Conservation (phyloP, 2,329 filamentous ascomycete genomes). For the Cladosporium sp. region DNA sequence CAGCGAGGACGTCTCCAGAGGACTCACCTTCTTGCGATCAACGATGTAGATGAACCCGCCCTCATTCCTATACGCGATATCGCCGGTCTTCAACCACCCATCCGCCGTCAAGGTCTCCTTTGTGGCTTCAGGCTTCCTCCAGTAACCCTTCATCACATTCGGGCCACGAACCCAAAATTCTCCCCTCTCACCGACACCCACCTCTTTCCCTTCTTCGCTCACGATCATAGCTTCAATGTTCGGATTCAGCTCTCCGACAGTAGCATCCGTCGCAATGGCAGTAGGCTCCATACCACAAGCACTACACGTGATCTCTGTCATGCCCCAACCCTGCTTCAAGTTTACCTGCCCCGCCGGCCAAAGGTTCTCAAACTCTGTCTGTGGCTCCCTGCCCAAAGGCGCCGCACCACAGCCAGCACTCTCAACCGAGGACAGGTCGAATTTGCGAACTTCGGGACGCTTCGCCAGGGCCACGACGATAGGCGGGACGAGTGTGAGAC, state of each 20-base stretch:
- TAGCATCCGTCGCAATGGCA: slow-evolving; percentile 37
- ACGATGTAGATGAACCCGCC: slow-evolving; percentile 60
- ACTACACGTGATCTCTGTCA: slow-evolving; percentile 78
- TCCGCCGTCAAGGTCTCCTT: slow-evolving; percentile 57
- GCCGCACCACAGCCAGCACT: slow-evolving; percentile 63
- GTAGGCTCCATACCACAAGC: slow-evolving; percentile 60
- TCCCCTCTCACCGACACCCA: slow-evolving; percentile 52
- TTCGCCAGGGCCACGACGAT: slow-evolving; percentile 71
- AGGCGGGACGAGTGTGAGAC: slow-evolving; percentile 66
- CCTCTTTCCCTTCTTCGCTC: slow-evolving; percentile 53
- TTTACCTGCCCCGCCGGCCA: slow-evolving; percentile 49
- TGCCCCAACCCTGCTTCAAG: slow-evolving; percentile 71
- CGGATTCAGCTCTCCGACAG: slow-evolving; percentile 64
- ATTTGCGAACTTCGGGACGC: slow-evolving; percentile 60
- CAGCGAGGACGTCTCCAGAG: no score
- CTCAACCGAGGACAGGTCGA: slow-evolving; percentile 64
- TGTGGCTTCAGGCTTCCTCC: slow-evolving; percentile 66
- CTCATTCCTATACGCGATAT: slow-evolving; percentile 61
- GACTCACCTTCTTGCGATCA: slow-evolving; percentile 64
- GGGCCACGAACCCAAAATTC: slow-evolving; percentile 72
- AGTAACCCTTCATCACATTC: slow-evolving; percentile 73
- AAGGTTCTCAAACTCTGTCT: slow-evolving; percentile 53
- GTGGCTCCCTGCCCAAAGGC: slow-evolving; percentile 47
- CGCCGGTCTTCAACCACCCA: slow-evolving; percentile 69
- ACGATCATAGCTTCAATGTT: slow-evolving; percentile 68